phyloP scores from a whole-genome alignment of 139 green algal species.

The Chlamydomonas eustigma region DNA sequence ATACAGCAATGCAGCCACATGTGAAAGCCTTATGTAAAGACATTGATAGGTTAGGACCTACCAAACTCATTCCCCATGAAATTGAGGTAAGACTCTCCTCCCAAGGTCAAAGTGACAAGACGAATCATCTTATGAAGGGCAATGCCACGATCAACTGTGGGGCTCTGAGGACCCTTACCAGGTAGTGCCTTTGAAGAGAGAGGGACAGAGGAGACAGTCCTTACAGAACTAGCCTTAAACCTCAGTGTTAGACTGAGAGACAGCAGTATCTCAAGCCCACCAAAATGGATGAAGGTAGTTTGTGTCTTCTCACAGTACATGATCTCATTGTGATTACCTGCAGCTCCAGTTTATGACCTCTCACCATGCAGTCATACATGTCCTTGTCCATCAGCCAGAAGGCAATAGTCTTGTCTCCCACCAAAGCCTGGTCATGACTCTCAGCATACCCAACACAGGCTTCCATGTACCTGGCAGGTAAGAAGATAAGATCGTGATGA shows the following conservation, averaged over 20 bases:
- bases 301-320: too few species aligned
- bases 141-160: constrained; percentile 86
- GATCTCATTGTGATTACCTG: too few species aligned
- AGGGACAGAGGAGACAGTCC: too few species aligned
- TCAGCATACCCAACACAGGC: constrained; percentile 93
- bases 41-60: too few species aligned
- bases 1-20: too few species aligned
- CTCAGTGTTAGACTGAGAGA: too few species aligned
- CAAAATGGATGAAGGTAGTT: too few species aligned
- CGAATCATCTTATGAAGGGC: constrained; percentile 98
- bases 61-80: constrained; percentile 92
- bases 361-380: constrained; percentile 95
- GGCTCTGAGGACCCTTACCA: constrained; percentile 21
- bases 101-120: constrained; percentile 88
- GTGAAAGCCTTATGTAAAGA: too few species aligned
- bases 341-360: too few species aligned
- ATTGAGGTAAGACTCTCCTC: constrained; percentile 93
- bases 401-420: constrained; percentile 97
- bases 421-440: constrained; percentile 91
- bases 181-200: constrained; percentile 7
- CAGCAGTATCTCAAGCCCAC: too few species aligned
- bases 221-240: too few species aligned
- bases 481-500: too few species aligned
- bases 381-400: constrained; percentile 95
- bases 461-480: constrained; percentile 65